Conservation (phyloP, 106 monocot species). For the Acanthochlamys bracteata region DNA sequence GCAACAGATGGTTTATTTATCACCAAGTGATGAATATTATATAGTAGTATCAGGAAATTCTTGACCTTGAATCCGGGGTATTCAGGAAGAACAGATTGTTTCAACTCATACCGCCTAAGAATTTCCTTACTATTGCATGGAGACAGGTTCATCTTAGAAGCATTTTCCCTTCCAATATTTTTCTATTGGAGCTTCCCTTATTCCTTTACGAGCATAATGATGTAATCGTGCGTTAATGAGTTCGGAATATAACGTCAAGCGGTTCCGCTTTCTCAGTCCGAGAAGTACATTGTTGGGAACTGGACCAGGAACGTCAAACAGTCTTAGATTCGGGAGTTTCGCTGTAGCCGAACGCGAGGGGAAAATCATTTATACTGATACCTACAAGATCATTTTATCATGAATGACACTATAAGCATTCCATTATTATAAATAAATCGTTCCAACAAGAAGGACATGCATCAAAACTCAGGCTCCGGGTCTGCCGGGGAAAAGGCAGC, state of each 20-base stretch:
- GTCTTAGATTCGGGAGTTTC: slow-evolving; percentile 6
- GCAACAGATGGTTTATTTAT: too few relatives aligned
- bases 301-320: slow-evolving; percentile 10
- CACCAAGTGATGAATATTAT: too few relatives aligned
- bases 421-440: slow-evolving; percentile 25
- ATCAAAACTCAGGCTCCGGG: slow-evolving; percentile 23
- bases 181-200: slow-evolving; percentile 8
- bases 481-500: slow-evolving; percentile 8
- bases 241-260: slow-evolving; percentile 7
- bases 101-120: not conserved
- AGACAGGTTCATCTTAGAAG: slow-evolving; percentile 8
- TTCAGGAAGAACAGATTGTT: slow-evolving; percentile 6
- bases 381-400: not conserved
- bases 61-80: slow-evolving; percentile 8
- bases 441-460: slow-evolving; percentile 24
- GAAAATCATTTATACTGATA: not conserved
- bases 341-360: slow-evolving; percentile 5
- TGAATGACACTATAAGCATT: slow-evolving; percentile 12
- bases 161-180: slow-evolving; percentile 10
- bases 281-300: slow-evolving; percentile 17
- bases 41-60: not conserved
- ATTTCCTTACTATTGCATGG: slow-evolving; percentile 5
- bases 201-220: slow-evolving; percentile 15
- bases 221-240: slow-evolving; percentile 15
- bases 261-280: slow-evolving; percentile 8